Percentiles rank a stretch among this genome's conserved stretches.
Conservation (phyloP, 2,329 filamentous ascomycete genomes). For the Chrysosporium keratinophilum region DNA sequence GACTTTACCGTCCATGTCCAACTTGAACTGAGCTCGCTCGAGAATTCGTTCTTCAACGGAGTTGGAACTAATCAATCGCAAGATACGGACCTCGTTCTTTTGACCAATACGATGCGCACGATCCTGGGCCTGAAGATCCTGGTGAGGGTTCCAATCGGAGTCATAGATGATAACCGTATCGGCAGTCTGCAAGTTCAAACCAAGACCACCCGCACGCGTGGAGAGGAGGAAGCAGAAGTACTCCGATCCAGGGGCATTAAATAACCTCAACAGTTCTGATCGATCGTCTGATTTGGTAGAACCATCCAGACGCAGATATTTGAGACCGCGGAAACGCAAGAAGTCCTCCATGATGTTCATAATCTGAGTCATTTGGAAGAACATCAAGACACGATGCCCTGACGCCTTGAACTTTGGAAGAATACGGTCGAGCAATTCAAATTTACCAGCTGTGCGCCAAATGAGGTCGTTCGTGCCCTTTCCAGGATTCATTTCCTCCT, state of each 20-base stretch:
- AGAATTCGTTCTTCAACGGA: constrained; percentile 98
- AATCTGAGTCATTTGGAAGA: constrained; percentile 99
- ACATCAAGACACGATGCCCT: constrained; percentile 94
- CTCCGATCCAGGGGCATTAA: constrained; percentile 80
- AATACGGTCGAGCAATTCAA: constrained; percentile 85
- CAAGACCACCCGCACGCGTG: constrained; percentile 93
- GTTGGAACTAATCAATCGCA: constrained; percentile 89
- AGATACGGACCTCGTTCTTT: constrained; percentile 97
- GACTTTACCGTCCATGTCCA: constrained; percentile 98
- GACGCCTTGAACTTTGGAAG: constrained; percentile 86
- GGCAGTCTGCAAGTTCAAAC: constrained; percentile 91
- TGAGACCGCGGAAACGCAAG: constrained; percentile 67
- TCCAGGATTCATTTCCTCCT: constrained; percentile 92
- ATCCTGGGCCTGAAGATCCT: constrained; percentile 98
- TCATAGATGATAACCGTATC: constrained; percentile 99
- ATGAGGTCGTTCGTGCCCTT: constrained; percentile 83
- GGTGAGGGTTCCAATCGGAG: constrained; percentile 98
- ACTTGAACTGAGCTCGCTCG: constrained; percentile 91
- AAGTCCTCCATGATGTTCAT: constrained; percentile 99
- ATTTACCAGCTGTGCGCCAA: constrained; percentile 94
- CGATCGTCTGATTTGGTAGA: constrained; percentile 96
- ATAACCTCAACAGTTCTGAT: constrained; percentile 75
- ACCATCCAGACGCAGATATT: constrained; percentile 87
- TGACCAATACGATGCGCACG: constrained; percentile 99
- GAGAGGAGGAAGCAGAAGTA: constrained; percentile 99